Percentiles rank a stretch among this genome's conserved stretches.
phyloP scores from a whole-genome alignment of 345 rosid genomes.

The Gossypium ekmanianum region DNA sequence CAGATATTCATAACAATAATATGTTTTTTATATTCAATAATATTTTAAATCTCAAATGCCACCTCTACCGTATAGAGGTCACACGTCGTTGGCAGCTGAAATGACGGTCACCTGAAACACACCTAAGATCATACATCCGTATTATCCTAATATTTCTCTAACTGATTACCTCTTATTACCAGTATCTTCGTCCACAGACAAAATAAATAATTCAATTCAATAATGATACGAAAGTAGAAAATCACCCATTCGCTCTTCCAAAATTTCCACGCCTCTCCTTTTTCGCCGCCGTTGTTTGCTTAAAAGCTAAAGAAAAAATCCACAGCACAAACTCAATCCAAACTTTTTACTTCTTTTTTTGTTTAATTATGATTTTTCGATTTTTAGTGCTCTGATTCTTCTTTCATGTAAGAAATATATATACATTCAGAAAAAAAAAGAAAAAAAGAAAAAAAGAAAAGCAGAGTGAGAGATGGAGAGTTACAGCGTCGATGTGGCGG shows the following conservation, averaged over 20 bases:
- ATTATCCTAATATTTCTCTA: background rate
- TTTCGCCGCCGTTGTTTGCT: slow-evolving; percentile 2
- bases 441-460: no score
- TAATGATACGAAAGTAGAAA: background rate
- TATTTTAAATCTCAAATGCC: background rate
- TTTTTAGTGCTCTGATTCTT: background rate
- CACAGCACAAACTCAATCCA: background rate
- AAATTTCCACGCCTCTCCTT: background rate
- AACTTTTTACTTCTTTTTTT: background rate
- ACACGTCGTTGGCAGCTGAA: background rate
- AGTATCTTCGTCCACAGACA: background rate
- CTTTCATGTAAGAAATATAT: background rate
- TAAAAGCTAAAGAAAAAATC: background rate
- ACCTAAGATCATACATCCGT: background rate
- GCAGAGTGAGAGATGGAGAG: slow-evolving; percentile 25
- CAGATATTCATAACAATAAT: no score
- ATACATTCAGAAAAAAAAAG: no score
- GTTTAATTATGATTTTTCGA: background rate
- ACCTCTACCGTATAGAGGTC: background rate
- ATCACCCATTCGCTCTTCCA: background rate
- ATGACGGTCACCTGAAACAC: background rate
- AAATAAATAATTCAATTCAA: background rate
- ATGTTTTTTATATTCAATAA: no score
- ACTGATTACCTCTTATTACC: background rate
- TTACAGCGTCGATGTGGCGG: slow-evolving; percentile 30